phyloP scores from a whole-genome alignment of 768 basidiomycete species.

The Agrocybe praecox region DNA sequence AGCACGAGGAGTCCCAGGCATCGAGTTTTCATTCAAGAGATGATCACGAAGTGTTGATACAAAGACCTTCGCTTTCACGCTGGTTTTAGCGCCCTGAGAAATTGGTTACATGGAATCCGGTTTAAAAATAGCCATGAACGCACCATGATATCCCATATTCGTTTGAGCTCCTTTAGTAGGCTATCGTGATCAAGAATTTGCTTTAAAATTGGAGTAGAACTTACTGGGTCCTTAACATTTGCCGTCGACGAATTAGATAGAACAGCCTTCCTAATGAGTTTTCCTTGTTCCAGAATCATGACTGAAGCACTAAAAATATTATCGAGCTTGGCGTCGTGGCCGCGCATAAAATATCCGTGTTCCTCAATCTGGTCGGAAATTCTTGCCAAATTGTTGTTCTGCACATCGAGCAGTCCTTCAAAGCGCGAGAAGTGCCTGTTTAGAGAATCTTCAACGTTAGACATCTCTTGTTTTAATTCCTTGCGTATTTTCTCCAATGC shows the following conservation, averaged over 20 bases:
- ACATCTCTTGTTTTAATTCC: not conserved
- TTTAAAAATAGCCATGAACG: no score
- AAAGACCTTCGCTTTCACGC: slow-evolving; percentile 17
- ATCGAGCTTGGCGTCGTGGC: not conserved
- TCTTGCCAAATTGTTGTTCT: not conserved
- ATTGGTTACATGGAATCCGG: not conserved
- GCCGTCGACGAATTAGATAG: not conserved
- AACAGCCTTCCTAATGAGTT: no score
- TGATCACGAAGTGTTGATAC: slow-evolving; percentile 16
- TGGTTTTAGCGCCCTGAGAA: slow-evolving; percentile 5
- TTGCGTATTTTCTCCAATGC: not conserved
- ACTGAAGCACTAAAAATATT: no score
- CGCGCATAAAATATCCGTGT: not conserved
- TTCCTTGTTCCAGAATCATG: no score
- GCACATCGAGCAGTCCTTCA: not conserved
- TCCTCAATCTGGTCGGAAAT: not conserved
- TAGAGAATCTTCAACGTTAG: not conserved
- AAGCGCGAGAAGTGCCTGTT: not conserved
- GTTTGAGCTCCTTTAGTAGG: slow-evolving; percentile 5
- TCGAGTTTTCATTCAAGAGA: slow-evolving; percentile 3
- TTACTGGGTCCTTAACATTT: not conserved
- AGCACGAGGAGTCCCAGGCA: not conserved
- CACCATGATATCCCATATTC: slow-evolving; percentile 17
- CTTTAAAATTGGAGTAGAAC: no score
- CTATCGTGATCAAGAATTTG: no score